Evolutionary conservation across 2,329 filamentous ascomycete species (phyloP).

Genomic region (Didymella keratinophila): DNA sequence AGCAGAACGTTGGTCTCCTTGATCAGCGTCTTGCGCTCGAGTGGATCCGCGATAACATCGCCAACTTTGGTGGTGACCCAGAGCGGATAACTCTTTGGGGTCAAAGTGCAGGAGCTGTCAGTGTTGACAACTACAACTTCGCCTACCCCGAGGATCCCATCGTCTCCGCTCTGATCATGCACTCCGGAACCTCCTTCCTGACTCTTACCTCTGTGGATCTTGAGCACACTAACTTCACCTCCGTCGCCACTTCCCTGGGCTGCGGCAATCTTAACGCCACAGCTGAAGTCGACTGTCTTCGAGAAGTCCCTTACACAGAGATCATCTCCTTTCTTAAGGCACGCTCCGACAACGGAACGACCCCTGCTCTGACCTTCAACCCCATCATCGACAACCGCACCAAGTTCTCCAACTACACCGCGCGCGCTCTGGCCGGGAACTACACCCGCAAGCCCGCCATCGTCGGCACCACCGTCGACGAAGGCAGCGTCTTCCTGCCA

Average conservation of each 20-base stretch:
- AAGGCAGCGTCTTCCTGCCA: constrained; percentile 45
- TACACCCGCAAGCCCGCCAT: constrained; percentile 47
- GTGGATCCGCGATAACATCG: constrained; percentile 54
- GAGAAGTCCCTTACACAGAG: constrained; percentile 35
- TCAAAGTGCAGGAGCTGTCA: constrained; percentile 49
- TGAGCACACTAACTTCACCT: constrained; percentile 49
- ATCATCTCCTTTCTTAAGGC: constrained; percentile 47
- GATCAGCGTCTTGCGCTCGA: constrained; percentile 52
- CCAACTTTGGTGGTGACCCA: constrained; percentile 47
- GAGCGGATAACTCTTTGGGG: constrained; percentile 52
- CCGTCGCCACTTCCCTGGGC: constrained; percentile 48
- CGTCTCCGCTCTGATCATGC: constrained; percentile 38
- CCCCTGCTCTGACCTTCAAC: constrained; percentile 38
- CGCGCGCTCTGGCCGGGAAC: constrained; percentile 37
- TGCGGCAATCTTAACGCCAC: constrained; percentile 36
- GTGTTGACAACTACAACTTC: constrained; percentile 60
- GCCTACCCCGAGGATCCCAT: constrained; percentile 60
- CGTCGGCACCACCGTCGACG: constrained; percentile 46
- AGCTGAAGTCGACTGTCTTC: constrained; percentile 50
- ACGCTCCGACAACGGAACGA: constrained; percentile 36
- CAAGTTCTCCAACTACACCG: constrained; percentile 49
- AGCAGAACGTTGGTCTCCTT: constrained; percentile 52
- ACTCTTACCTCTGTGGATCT: constrained; percentile 26
- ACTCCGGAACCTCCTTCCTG: constrained; percentile 34
- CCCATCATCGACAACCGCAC: constrained; percentile 43